These are phyloP conservation scores for Coemansia sp. DNA, from an alignment of 192 early-diverging fungal species.

Conservation along the genomic window DNA sequence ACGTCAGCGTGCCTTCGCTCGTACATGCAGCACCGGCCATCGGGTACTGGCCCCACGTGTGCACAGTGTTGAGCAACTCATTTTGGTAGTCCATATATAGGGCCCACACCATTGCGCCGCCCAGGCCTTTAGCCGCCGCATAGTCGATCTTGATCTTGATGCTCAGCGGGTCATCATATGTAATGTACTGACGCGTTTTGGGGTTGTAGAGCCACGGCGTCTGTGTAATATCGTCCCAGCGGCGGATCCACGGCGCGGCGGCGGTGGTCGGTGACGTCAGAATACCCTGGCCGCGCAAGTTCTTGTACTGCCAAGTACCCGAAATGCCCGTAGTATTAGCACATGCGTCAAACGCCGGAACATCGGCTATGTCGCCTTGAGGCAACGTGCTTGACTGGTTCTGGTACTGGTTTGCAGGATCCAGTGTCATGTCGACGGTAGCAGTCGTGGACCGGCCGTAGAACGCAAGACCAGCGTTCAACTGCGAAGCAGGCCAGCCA, in stretches of 20 bases:
- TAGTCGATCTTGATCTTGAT: conserved; percentile 60
- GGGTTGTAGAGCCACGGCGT: conserved; percentile 62
- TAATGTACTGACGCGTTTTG: conserved; percentile 60
- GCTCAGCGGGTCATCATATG: conserved; percentile 74
- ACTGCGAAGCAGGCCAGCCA: conserved; percentile 59
- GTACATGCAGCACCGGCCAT: not conserved
- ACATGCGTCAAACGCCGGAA: conserved; percentile 51
- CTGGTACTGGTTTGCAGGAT: conserved; percentile 51
- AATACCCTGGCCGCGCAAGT: conserved; percentile 59
- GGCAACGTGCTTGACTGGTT: conserved; percentile 36
- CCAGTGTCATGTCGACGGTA: conserved; percentile 51
- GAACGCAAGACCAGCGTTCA: conserved; percentile 59
- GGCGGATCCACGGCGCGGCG: conserved; percentile 57
- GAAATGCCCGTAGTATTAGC: conserved; percentile 53
- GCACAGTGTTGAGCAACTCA: conserved; percentile 57
- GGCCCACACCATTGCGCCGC: conserved; percentile 63
- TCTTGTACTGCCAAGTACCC: conserved; percentile 64
- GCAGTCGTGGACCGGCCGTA: conserved; percentile 59
- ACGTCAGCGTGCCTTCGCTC: not conserved
- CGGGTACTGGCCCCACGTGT: conserved; percentile 4
- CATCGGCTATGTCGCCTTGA: conserved; percentile 56
- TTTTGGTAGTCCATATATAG: conserved; percentile 48
- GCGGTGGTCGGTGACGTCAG: conserved; percentile 52
- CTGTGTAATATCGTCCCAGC: conserved; percentile 59
- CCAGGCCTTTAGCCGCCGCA: conserved; percentile 53